phyloP scores from a whole-genome alignment of 176 grass and related monocot genomes.

The Zizania latifolia region DNA sequence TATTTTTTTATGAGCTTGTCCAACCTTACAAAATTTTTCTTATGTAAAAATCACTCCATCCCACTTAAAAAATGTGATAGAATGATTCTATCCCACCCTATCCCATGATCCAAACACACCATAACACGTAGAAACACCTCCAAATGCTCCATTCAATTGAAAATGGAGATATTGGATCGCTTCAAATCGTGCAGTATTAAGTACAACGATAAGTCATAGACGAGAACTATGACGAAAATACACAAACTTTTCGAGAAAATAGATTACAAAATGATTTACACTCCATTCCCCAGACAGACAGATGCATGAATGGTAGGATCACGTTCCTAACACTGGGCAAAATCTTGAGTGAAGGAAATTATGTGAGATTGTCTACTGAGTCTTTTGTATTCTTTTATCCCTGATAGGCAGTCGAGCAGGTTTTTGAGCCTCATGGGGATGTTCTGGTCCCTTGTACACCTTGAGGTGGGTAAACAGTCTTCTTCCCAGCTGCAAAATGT shows the following conservation, averaged over 20 bases:
- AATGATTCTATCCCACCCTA: too few relatives aligned
- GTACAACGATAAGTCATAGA: not conserved
- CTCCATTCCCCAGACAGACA: not conserved
- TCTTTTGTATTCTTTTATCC: constrained; percentile 80
- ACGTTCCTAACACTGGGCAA: constrained; percentile 7
- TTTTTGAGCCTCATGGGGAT: constrained; percentile 78
- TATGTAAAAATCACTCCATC: too few relatives aligned
- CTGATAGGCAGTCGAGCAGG: constrained; percentile 73
- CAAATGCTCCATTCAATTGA: constrained; percentile 5
- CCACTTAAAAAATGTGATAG: too few relatives aligned
- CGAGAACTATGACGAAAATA: not conserved
- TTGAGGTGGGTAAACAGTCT: constrained; percentile 92
- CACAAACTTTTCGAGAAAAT: not conserved
- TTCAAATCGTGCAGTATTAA: constrained; percentile 7
- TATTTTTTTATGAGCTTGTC: too few relatives aligned
- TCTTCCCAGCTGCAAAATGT: constrained; percentile 76
- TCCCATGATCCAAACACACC: too few relatives aligned
- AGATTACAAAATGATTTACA: constrained; percentile 33
- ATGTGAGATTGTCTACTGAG: constrained; percentile 18
- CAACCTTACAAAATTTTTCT: too few relatives aligned
- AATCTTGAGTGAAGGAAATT: not conserved
- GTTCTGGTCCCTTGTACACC: constrained; percentile 91
- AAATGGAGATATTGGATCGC: not conserved
- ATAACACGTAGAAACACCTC: constrained; percentile 1
- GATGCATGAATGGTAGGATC: constrained; percentile 17